Evolutionary conservation across 768 basidiomycete genomes (phyloP), one percentile per base, ranked within the genome.

Genomic region (Rhizopogon roseolus): DNA sequence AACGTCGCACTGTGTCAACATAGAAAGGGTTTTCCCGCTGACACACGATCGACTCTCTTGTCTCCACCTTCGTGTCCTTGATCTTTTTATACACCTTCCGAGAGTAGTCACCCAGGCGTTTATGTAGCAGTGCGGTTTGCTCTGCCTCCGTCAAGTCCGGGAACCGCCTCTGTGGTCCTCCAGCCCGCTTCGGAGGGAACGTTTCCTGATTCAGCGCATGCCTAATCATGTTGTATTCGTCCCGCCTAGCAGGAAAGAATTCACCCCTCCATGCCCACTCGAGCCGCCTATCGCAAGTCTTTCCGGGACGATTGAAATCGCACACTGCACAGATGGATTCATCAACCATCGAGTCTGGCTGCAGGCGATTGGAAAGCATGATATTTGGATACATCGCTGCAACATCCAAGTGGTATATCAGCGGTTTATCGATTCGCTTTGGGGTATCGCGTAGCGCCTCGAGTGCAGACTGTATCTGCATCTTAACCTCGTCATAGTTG

Each of bases 341-440:
- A 63, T 95, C 93, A 9, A 98, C 88, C 74, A 98, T 90, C 2
- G 97, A 97, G 71, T 99, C 97, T 2, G 97, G 97, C 62, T 99
- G 97, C 2, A 99, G 79, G 34, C 97, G 91, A 66, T 99, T 99
- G 16, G 95, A 98, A 76, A 99, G 86, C 97, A 99, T 99, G 82
- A 99, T 98, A 71, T 98, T 99, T 53, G 97, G 97, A 68, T 99
- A 98, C 97, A 99, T 99, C 58, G 97, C 97, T 2, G 97, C 97
- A 57, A 99, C 97, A 64, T 99, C 97, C 63, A 98, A 72, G 70
- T 99, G 97, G 71, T 99, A 99, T 65, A 99, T 98, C 58, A 98
- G 83, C 0, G 97, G 97, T 11, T 85, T 90, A 73, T 98, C 95
- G 41, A 77, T 76, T 13, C 96, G 90, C 51, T 85, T 81, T 0